A percentile compares a stretch with the other conserved stretches of the same genome.
Evolutionary conservation across 371 early-diverging fungal genomes (phyloP).

Genomic region (Dichotomocladium elegans): DNA sequence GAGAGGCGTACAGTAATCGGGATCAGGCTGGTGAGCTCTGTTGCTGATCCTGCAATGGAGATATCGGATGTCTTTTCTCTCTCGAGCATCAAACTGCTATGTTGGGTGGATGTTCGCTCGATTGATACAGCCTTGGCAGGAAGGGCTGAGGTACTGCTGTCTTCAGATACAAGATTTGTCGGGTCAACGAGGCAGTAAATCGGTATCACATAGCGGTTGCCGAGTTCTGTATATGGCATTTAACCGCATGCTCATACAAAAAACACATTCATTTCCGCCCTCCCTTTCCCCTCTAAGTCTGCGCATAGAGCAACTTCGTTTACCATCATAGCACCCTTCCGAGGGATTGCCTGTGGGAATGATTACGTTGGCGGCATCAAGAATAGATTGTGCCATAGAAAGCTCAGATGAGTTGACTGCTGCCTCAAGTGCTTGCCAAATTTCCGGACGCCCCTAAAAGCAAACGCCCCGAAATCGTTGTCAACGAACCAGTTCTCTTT

Average conservation of each 20-base stretch:
- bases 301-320: neutral
- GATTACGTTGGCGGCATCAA: slow-evolving; percentile 61
- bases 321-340: slow-evolving; percentile 72
- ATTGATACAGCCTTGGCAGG: neutral
- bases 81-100: neutral
- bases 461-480: neutral
- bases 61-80: slow-evolving; percentile 3
- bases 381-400: slow-evolving; percentile 54
- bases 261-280: neutral
- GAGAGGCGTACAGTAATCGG: slow-evolving; percentile 33
- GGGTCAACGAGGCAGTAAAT: slow-evolving; percentile 63
- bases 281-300: neutral
- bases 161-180: slow-evolving; percentile 39
- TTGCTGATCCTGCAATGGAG: slow-evolving; percentile 2
- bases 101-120: too few relatives aligned
- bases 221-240: slow-evolving; percentile 41
- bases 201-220: slow-evolving; percentile 65
- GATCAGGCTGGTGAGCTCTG: slow-evolving; percentile 3
- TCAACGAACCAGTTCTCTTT: neutral
- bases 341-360: slow-evolving; percentile 65
- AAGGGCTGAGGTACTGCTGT: slow-evolving; percentile 1
- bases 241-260: neutral
- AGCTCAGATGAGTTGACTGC: slow-evolving; percentile 45
- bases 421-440: slow-evolving; percentile 69
- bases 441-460: slow-evolving; percentile 64